Conservation (phyloP, 164 flowering plant genomes). For the Macadamia integrifolia region DNA sequence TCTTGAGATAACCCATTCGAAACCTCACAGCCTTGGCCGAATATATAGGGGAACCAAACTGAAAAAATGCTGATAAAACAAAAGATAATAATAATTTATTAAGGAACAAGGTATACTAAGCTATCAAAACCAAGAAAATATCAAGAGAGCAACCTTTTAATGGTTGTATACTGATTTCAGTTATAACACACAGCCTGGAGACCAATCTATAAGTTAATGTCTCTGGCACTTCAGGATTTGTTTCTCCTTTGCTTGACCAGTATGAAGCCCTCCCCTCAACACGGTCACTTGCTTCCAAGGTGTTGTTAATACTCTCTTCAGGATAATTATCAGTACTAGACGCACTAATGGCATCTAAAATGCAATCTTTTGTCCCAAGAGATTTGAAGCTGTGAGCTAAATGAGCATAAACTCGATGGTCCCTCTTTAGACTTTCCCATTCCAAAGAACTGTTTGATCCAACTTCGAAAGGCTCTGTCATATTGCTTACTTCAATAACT, state of each 20-base stretch:
- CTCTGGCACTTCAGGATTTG: slow-evolving; percentile 56
- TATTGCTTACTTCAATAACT: slow-evolving; percentile 24
- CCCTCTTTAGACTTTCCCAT: slow-evolving; percentile 35
- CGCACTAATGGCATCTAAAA: slow-evolving; percentile 55
- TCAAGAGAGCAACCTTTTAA: slow-evolving; percentile 57
- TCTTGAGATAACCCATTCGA: slow-evolving; percentile 34
- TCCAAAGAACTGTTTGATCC: slow-evolving; percentile 29
- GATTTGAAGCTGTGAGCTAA: slow-evolving; percentile 41
- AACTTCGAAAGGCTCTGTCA: slow-evolving; percentile 17
- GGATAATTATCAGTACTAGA: slow-evolving; percentile 93
- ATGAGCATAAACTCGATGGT: slow-evolving; percentile 52
- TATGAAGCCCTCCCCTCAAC: slow-evolving; percentile 45
- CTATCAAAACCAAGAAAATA: not conserved
- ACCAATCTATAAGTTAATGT: slow-evolving; percentile 49
- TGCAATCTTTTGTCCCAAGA: slow-evolving; percentile 26
- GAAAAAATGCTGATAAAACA: slow-evolving; percentile 36
- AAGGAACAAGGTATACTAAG: not conserved
- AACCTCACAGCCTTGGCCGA: slow-evolving; percentile 47
- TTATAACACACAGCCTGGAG: slow-evolving; percentile 49
- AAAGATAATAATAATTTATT: not conserved
- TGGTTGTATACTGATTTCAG: slow-evolving; percentile 65
- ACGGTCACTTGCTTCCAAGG: slow-evolving; percentile 50
- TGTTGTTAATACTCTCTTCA: slow-evolving; percentile 58
- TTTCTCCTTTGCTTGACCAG: slow-evolving; percentile 90
- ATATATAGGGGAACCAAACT: slow-evolving; percentile 41